Percentiles rank a stretch among this genome's conserved stretches.
Evolutionary conservation across 2,329 filamentous ascomycete genomes (phyloP).

Genomic region (Xylaria hypoxylon): DNA sequence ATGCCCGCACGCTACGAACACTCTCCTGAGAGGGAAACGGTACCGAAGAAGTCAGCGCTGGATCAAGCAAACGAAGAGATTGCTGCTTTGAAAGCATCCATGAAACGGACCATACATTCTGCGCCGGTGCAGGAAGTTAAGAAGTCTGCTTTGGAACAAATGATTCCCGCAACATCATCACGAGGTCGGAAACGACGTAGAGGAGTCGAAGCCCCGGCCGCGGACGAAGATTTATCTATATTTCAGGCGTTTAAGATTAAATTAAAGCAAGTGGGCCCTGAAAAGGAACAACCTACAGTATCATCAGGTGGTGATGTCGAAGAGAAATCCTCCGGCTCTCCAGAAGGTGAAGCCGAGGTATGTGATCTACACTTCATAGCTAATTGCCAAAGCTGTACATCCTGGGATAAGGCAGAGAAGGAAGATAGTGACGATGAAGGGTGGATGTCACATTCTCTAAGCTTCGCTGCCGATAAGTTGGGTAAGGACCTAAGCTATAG

Average conservation of each 20-base stretch:
- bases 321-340: constrained; percentile 49
- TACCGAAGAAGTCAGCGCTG: constrained; percentile 63
- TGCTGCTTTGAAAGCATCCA: constrained; percentile 81
- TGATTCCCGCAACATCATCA: constrained; percentile 79
- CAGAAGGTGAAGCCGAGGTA: constrained; percentile 77
- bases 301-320: constrained; percentile 41
- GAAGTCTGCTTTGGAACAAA: constrained; percentile 75
- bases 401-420: constrained; percentile 75
- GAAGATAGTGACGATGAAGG: constrained; percentile 70
- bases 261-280: constrained; percentile 67
- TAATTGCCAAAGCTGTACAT: constrained; percentile 90
- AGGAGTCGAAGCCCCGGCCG: constrained; percentile 63
- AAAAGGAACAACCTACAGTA: constrained; percentile 47
- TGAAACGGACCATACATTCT: constrained; percentile 73
- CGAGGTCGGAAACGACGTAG: constrained; percentile 76
- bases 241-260: constrained; percentile 84
- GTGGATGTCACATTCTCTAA: constrained; percentile 89
- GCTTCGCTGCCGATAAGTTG: constrained; percentile 87
- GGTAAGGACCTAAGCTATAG: constrained; percentile 94
- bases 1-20: constrained; percentile 47
- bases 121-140: constrained; percentile 67
- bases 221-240: constrained; percentile 73
- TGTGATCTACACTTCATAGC: constrained; percentile 97
- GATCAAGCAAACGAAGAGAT: constrained; percentile 84
- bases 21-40: constrained; percentile 53